Conservation (phyloP, 305 asterid genomes). For the Plantago lanceolata region DNA sequence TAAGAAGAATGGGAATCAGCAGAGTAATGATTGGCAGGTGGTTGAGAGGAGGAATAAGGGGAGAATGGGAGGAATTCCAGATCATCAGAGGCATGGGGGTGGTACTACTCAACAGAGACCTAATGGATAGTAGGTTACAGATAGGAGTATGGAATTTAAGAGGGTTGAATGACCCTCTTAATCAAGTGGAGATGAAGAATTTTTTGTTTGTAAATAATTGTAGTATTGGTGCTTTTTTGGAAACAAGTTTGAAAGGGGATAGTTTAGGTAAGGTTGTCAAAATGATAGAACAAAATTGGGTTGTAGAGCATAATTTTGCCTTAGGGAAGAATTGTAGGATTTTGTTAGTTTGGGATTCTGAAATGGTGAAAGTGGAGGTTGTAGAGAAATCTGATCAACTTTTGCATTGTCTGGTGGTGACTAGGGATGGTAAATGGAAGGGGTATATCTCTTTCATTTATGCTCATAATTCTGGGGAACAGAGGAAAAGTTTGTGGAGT, state of each 20-base stretch:
- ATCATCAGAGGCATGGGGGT: too few relatives aligned
- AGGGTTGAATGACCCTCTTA: background rate
- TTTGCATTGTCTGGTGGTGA: background rate
- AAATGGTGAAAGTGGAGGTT: background rate
- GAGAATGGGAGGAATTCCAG: too few relatives aligned
- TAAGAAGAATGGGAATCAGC: too few relatives aligned
- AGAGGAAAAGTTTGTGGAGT: too few relatives aligned
- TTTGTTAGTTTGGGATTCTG: background rate
- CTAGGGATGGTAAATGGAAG: background rate
- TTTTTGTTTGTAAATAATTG: background rate
- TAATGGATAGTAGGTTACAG: too few relatives aligned
- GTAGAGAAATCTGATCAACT: background rate
- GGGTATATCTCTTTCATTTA: background rate
- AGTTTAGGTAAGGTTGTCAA: too few relatives aligned
- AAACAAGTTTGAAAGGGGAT: background rate
- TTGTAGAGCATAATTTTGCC: background rate
- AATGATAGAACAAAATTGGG: too few relatives aligned
- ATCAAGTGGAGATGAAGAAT: background rate
- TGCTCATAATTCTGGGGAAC: background rate
- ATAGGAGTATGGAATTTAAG: background rate
- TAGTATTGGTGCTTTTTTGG: background rate
- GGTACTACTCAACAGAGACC: too few relatives aligned
- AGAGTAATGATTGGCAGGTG: too few relatives aligned
- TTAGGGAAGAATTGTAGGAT: background rate
- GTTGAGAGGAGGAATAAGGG: too few relatives aligned